Conservation (phyloP, 1,139 yeast species). For the Kazachstania sp. region DNA sequence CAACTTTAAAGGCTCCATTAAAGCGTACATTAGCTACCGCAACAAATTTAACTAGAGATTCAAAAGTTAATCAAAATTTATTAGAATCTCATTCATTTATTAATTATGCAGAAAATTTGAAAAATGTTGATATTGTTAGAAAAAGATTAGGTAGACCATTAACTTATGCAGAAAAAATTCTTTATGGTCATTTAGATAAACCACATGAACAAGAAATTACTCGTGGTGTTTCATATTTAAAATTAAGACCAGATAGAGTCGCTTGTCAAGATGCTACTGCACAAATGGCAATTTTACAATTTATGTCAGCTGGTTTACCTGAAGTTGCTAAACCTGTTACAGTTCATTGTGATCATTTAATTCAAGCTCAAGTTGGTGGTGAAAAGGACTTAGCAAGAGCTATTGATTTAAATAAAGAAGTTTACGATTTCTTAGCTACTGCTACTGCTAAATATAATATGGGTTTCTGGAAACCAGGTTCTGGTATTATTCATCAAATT, state of each 20-base stretch:
- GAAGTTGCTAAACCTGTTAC: constrained; percentile 94
- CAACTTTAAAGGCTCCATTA: constrained; percentile 22
- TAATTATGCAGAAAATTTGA: constrained; percentile 69
- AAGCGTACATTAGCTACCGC: constrained; percentile 69
- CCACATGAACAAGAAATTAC: constrained; percentile 92
- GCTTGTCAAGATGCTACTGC: constrained; percentile 99
- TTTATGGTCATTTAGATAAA: constrained; percentile 93
- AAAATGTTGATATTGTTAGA: constrained; percentile 56
- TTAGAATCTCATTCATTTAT: constrained; percentile 80
- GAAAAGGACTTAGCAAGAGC: constrained; percentile 90
- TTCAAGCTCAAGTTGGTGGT: constrained; percentile 95
- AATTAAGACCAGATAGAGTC: constrained; percentile 97
- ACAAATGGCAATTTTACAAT: constrained; percentile 98
- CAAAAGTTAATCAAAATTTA: constrained; percentile 86
- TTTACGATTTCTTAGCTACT: constrained; percentile 85
- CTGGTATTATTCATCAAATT: constrained; percentile 97
- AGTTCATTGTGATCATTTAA: constrained; percentile 98
- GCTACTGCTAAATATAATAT: constrained; percentile 97
- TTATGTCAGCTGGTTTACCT: constrained; percentile 95
- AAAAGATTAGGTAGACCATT: constrained; percentile 66
- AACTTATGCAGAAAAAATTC: constrained; percentile 93
- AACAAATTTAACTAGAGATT: constrained; percentile 64
- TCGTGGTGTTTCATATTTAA: constrained; percentile 93
- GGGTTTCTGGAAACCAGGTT: constrained; percentile 99
- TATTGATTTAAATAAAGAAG: constrained; percentile 89